Percentiles rank a stretch among this genome's conserved stretches.
Evolutionary conservation across 371 early-diverging fungal genomes (phyloP).

Genomic region (Massospora cicadina): DNA sequence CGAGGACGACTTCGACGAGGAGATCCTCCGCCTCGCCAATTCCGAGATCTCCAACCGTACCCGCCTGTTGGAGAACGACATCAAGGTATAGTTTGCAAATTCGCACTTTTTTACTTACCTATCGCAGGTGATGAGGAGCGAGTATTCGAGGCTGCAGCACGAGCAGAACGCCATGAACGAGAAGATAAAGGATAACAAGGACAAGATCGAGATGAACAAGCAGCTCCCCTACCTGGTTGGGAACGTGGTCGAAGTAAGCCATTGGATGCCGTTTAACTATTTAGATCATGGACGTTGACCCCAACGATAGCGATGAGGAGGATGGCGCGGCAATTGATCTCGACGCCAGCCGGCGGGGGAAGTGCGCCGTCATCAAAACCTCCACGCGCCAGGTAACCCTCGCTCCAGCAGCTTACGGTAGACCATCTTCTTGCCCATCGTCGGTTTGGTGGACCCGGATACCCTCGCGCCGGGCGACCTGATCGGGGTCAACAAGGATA

Average conservation of each 20-base stretch:
- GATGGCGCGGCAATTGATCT: constrained; percentile 91
- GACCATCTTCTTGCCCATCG: constrained; percentile 94
- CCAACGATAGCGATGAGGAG: constrained; percentile 48
- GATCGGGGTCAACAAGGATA: constrained; percentile 99
- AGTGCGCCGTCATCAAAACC: constrained; percentile 96
- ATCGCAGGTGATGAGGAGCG: constrained; percentile 72
- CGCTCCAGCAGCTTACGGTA: constrained; percentile 15
- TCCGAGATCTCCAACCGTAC: constrained; percentile 87
- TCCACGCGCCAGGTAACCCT: constrained; percentile 73
- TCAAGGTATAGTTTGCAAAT: constrained; percentile 43
- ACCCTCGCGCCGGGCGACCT: constrained; percentile 95
- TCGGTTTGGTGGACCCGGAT: constrained; percentile 90
- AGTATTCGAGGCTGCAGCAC: constrained; percentile 66
- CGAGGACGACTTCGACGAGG: constrained; percentile 17
- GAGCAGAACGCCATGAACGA: constrained; percentile 82
- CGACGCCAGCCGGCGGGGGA: constrained; percentile 82
- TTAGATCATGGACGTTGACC: constrained; percentile 82
- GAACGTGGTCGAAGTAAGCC: constrained; percentile 90
- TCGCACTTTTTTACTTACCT: background rate
- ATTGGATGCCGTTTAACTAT: background rate
- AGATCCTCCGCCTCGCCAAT: constrained; percentile 69
- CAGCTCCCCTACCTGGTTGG: constrained; percentile 98
- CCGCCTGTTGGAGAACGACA: constrained; percentile 88
- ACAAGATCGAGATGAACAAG: constrained; percentile 98
- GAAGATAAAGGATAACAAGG: constrained; percentile 95